Base-by-base conservation (phyloP, 495 filamentous ascomycete species). In the Penicillium odoratum region DNA sequence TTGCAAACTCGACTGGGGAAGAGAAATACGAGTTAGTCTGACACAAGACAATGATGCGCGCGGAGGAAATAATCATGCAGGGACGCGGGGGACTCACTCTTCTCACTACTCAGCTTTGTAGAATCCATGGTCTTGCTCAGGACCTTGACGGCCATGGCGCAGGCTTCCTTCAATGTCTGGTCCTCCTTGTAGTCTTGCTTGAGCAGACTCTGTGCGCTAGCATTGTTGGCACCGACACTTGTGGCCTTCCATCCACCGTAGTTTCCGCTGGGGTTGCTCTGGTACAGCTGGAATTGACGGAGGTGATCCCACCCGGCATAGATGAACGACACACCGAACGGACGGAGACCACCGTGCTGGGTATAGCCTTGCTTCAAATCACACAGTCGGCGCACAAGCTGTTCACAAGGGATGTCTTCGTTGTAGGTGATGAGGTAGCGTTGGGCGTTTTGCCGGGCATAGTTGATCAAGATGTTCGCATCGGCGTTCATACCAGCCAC, bases 111-210 rank as follows among this genome's bases (percentile, higher is more conserved):
- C 67, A 99, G 75, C 81, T 96, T 98, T 6, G 94, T 97, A 43
- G 91, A 93, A 74, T 99, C 94, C 95, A 99, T 99, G 4, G 94
- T 99, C 86, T 99, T 99, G 83, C 93, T 97, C 61, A 99, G 77
- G 53, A 98, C 94, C 85, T 99, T 99, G 64, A 99, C 93, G 21
- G 94, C 94, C 84, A 97, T 87, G 42, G 86, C 93, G 77, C 94
- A 98, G 7, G 94, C 94, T 80, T 98, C 93, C 81, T 96, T 91
- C 70, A 99, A 75, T 60, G 90, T 85, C 68, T 90, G 96, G 62
- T 97, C 91, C 76, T 98, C 94, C 83, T 98, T 96, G 78, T 98
- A 99, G 74, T 99, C 94, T 73, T 99, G 94, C 84, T 99, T 99
- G 71, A 99, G 77, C 68, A 99, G 77, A 78, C 92, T 96, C 78